Conservation (phyloP, 768 basidiomycete species). For the Baorangia bicolor region DNA sequence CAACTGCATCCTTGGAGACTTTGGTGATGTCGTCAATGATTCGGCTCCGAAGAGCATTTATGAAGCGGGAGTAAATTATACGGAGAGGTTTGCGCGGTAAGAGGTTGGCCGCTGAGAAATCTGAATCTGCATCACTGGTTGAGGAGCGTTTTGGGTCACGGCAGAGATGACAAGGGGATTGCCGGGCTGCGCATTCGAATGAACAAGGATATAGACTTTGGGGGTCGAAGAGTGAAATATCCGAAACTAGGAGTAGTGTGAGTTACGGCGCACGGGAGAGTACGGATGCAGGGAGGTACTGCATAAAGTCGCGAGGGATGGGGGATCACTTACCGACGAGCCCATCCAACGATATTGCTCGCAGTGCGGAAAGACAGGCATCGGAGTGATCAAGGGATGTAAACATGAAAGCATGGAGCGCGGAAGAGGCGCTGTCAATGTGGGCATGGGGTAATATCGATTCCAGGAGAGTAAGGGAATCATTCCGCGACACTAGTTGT, state of each 20-base stretch:
- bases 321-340: slow-evolving; percentile 46
- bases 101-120: slow-evolving; percentile 35
- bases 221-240: slow-evolving; percentile 45
- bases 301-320: neutral
- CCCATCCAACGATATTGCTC: slow-evolving; percentile 45
- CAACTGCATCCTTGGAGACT: slow-evolving; percentile 33
- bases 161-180: slow-evolving; percentile 41
- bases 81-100: slow-evolving; percentile 50
- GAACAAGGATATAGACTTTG: slow-evolving; percentile 55
- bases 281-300: neutral
- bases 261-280: slow-evolving; percentile 1
- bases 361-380: slow-evolving; percentile 34
- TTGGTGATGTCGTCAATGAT: slow-evolving; percentile 52
- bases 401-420: slow-evolving; percentile 60
- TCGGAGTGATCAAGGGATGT: slow-evolving; percentile 35
- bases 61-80: slow-evolving; percentile 43
- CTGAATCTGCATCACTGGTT: slow-evolving; percentile 16
- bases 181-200: slow-evolving; percentile 40
- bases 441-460: slow-evolving; percentile 54
- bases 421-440: slow-evolving; percentile 41
- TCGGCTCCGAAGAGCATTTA: slow-evolving; percentile 59
- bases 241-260: slow-evolving; percentile 37
- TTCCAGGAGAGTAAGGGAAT: slow-evolving; percentile 40
- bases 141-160: slow-evolving; percentile 19
- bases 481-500: slow-evolving; percentile 41